These are phyloP conservation scores for Cryptosporidium ubiquitum DNA, from an alignment of 169 alveolate species.

Conservation along the genomic window DNA sequence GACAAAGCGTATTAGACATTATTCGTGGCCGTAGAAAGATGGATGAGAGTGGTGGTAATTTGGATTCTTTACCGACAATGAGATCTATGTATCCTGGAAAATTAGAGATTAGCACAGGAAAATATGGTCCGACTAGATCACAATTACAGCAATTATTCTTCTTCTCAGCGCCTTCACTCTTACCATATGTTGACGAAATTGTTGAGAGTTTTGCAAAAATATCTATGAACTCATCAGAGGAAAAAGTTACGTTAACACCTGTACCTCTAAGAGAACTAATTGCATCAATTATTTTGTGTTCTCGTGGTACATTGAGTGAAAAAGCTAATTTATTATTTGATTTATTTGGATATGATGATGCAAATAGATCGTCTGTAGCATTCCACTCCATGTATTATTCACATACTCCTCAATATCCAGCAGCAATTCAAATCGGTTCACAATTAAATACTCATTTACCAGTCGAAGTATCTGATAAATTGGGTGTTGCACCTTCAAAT, in stretches of 20 bases:
- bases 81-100: conserved; percentile 70
- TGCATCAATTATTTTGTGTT: conserved; percentile 62
- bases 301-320: conserved; percentile 75
- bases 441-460: conserved; percentile 71
- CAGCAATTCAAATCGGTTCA: conserved; percentile 71
- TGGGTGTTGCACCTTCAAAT: conserved; percentile 73
- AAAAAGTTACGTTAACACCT: conserved; percentile 53
- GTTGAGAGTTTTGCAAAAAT: conserved; percentile 72
- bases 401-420: conserved; percentile 73
- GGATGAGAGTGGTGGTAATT: conserved; percentile 68
- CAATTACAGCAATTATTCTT: conserved; percentile 71
- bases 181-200: conserved; percentile 73
- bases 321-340: conserved; percentile 70
- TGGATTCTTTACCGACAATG: conserved; percentile 51
- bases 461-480: conserved; percentile 60
- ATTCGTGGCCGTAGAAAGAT: conserved; percentile 51
- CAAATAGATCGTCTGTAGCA: conserved; percentile 60
- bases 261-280: conserved; percentile 70
- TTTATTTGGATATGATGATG: conserved; percentile 70
- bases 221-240: conserved; percentile 48
- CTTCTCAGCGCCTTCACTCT: conserved; percentile 65
- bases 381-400: conserved; percentile 72
- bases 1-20: conserved; percentile 62
- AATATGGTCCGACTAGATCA: conserved; percentile 71
- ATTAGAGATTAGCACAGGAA: conserved; percentile 69